Conservation (phyloP, 2,329 filamentous ascomycete species). For the Fusarium sp. region DNA sequence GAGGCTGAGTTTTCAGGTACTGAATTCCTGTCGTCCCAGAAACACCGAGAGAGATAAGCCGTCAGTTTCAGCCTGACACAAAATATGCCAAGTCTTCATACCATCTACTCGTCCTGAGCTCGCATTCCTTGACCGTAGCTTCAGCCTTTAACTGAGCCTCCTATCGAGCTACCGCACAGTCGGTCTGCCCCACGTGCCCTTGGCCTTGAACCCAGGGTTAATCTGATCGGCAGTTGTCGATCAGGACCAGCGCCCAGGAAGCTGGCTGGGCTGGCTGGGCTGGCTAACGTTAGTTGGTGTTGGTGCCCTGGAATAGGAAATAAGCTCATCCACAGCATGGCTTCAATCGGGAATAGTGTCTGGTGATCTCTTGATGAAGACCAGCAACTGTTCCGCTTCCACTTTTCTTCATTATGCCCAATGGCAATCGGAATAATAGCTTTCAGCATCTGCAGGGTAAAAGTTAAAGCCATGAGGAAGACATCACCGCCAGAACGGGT, state of each 20-base stretch:
- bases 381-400: not conserved
- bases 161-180: not conserved
- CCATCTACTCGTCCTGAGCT: not conserved
- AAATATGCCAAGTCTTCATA: not conserved
- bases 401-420: not conserved
- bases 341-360: not conserved
- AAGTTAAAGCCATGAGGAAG: not conserved
- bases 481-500: not conserved
- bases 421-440: not conserved
- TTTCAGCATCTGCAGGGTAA: not conserved
- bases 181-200: conserved; percentile 9
- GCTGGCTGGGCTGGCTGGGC: conserved; percentile 5
- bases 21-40: too few species aligned
- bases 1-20: not conserved
- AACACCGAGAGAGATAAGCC: not conserved
- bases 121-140: not conserved
- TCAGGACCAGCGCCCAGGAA: not conserved
- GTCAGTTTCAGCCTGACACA: too few species aligned
- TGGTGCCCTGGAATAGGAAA: conserved; percentile 9
- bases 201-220: not conserved
- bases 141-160: not conserved
- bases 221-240: conserved; percentile 10
- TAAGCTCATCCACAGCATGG: conserved; percentile 9
- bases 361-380: conserved; percentile 10
- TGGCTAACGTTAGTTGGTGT: not conserved